These are phyloP conservation scores for Aphanomyces astaci DNA, from an alignment of 352 stramenopile species.

Conservation along the genomic window DNA sequence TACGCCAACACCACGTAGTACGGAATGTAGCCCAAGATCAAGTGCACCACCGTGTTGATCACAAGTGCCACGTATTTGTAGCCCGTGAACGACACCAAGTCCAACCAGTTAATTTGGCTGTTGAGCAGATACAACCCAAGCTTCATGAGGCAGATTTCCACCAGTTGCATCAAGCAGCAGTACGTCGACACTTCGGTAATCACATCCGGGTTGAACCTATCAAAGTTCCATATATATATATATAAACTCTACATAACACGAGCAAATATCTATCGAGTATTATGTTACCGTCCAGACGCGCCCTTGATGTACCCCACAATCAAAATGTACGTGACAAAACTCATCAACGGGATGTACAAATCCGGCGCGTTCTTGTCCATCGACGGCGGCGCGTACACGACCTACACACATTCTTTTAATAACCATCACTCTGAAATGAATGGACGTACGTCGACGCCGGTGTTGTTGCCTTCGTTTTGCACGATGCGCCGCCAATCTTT, in stretches of 20 bases:
- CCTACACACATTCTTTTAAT: no score
- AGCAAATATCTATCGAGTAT: no score
- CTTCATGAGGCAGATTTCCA: conserved; percentile 91
- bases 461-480: conserved; percentile 35
- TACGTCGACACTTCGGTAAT: conserved; percentile 90
- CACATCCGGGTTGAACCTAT: conserved; percentile 95
- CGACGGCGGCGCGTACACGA: conserved; percentile 84
- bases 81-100: conserved; percentile 95
- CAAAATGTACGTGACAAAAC: conserved; percentile 98
- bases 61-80: conserved; percentile 99
- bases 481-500: conserved; percentile 79
- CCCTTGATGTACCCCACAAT: conserved; percentile 96
- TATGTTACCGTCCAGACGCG: conserved; percentile 83
- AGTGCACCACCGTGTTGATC: conserved; percentile 89
- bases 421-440: no score
- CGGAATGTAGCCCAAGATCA: conserved; percentile 68
- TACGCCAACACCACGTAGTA: conserved; percentile 93
- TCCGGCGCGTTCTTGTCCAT: conserved; percentile 97
- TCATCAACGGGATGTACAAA: conserved; percentile 98
- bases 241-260: no score
- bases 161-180: conserved; percentile 83
- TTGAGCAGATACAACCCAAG: conserved; percentile 93
- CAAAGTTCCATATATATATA: no score
- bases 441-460: conserved; percentile 20
- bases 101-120: conserved; percentile 89